Base-by-base conservation (phyloP, 805 yeast genomes). In the Schwanniomyces sp. region DNA sequence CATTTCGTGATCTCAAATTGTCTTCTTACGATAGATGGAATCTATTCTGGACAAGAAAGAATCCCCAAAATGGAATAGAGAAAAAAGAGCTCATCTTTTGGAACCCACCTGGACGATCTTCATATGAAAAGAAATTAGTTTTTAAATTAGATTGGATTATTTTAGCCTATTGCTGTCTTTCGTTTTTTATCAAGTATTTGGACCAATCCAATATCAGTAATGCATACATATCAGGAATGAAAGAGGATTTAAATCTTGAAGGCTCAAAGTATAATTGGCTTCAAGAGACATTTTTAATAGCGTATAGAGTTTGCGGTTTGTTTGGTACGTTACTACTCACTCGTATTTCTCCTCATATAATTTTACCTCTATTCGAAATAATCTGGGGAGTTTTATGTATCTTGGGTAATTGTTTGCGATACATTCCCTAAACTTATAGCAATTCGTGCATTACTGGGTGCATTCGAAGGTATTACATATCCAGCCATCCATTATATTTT, bases 181-280 rank as follows among this genome's bases (percentile, higher is more conserved):
- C 39, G 10, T 44, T 21, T 25, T 44, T 44, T 28, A 43, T 44
- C 9, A 38, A 30, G 16, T 28, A 44, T 30, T 39, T 44, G 21
- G 47, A 44, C 24, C 24, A 16, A n/a, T 21, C 26, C 7, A 44
- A 44, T 37, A 34, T 40, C 9, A 21, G 14, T 5, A 50, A 50
- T 45, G 68, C 69, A 50, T 67, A 69, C 30, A 67, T 71, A 14
- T 64, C 66, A 39, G 72, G 73, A 8, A 64, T 68, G 67, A 56
- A 61, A 46, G 63, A 53, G 17, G 69, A 60, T 38, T 48, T 63
- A 46, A 36, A 50, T 10, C 54, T 68, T 60, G 43, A 51, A 9
- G 69, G 69, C 3, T 54, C 59, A 43, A 57, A 64, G 39, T 63
- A 60, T 51, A 59, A 29, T 14, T 57, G 59, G 59, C 48, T 54